Percentiles rank a stretch among this genome's conserved stretches.
Conservation (phyloP, 441 rosid genomes). For the Mallotus repandus region DNA sequence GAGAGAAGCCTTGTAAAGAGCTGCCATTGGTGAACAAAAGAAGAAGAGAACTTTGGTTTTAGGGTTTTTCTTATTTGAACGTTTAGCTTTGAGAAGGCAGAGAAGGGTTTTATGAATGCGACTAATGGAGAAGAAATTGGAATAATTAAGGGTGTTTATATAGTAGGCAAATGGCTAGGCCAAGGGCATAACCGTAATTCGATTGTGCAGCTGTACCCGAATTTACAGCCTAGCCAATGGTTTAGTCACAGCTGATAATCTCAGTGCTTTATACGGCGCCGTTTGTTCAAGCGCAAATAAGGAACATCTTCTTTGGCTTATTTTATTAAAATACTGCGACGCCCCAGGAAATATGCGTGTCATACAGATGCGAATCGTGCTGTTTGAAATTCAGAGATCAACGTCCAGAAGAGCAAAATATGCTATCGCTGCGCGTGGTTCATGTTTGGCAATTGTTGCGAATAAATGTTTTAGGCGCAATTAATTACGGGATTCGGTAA, state of each 20-base stretch:
- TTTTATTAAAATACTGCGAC: not conserved
- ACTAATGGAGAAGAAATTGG: not conserved
- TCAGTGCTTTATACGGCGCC: not conserved
- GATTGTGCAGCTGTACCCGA: not conserved
- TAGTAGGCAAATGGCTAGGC: not conserved
- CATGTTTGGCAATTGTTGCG: not conserved
- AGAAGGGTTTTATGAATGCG: not conserved
- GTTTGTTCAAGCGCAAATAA: not conserved
- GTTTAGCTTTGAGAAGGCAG: not conserved
- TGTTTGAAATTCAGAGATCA: not conserved
- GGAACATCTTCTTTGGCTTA: not conserved
- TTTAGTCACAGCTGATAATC: conserved; percentile 5
- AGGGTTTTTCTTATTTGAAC: not conserved
- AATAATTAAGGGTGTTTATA: conserved; percentile 12
- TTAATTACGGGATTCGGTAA: conserved; percentile 8
- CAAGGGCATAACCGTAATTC: not conserved
- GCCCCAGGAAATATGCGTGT: not conserved
- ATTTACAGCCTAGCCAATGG: conserved; percentile 20
- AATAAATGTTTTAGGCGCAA: conserved; percentile 10
- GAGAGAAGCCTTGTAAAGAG: conserved; percentile 24
- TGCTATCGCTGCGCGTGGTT: not conserved
- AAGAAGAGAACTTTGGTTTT: conserved; percentile 8
- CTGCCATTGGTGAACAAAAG: conserved; percentile 19
- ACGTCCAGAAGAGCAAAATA: not conserved
- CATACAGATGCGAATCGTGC: not conserved